phyloP scores from a whole-genome alignment of 1,284 basidiomycete species.

The Cutaneotrichosporon dermatis region DNA sequence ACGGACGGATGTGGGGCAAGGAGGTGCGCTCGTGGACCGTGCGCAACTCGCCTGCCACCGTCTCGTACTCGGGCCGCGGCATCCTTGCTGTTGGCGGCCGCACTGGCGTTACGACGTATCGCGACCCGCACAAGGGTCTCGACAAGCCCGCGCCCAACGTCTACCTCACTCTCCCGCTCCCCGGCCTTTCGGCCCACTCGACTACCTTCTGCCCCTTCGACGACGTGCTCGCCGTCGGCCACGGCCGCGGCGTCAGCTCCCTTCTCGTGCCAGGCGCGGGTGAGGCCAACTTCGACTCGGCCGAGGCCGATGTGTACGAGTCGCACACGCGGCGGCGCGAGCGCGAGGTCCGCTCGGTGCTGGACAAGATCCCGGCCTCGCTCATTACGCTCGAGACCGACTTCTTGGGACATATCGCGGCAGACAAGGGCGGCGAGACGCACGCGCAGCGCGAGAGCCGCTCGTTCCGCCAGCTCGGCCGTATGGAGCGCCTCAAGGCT shows the following conservation, averaged over 20 bases:
- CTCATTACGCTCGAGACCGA: slow-evolving; percentile 88
- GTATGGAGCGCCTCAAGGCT: slow-evolving; percentile 66
- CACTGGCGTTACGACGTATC: slow-evolving; percentile 69
- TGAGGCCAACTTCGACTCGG: slow-evolving; percentile 90
- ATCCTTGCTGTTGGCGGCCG: slow-evolving; percentile 76
- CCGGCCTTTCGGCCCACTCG: slow-evolving; percentile 61
- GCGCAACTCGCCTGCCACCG: slow-evolving; percentile 52
- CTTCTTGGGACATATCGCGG: slow-evolving; percentile 67
- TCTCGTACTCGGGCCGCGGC: slow-evolving; percentile 62
- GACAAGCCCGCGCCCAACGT: slow-evolving; percentile 43
- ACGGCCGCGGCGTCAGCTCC: slow-evolving; percentile 68
- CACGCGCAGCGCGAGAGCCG: slow-evolving; percentile 54
- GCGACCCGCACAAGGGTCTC: slow-evolving; percentile 18
- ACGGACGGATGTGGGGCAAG: slow-evolving; percentile 89
- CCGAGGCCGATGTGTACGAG: slow-evolving; percentile 93
- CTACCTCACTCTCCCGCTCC: slow-evolving; percentile 66
- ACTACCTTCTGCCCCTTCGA: slow-evolving; percentile 81
- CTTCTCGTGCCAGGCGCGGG: slow-evolving; percentile 87
- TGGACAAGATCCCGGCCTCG: slow-evolving; percentile 95
- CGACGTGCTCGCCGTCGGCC: slow-evolving; percentile 77
- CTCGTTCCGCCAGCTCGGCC: slow-evolving; percentile 66
- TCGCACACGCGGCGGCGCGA: slow-evolving; percentile 75
- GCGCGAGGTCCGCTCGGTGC: slow-evolving; percentile 79
- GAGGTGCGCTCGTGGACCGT: slow-evolving; percentile 75
- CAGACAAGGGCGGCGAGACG: slow-evolving; percentile 56